These are phyloP conservation scores for Telopea speciosissima DNA, from an alignment of 177 flowering plant species.

Conservation along the genomic window DNA sequence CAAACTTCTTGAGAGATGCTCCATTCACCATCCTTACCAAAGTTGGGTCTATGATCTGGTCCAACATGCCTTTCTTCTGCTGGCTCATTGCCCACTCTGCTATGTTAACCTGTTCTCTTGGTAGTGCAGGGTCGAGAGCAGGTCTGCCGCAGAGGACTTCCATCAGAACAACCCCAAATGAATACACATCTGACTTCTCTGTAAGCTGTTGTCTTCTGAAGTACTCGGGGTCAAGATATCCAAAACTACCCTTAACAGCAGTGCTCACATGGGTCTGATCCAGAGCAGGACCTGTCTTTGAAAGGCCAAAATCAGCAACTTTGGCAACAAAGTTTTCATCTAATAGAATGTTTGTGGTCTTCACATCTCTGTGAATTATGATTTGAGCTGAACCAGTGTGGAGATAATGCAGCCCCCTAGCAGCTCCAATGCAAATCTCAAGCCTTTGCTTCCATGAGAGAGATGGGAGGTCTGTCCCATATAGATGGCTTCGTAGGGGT, in stretches of 20 bases:
- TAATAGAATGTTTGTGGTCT: slow-evolving; percentile 84
- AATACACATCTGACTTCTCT: slow-evolving; percentile 92
- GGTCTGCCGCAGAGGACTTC: slow-evolving; percentile 89
- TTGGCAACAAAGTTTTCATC: slow-evolving; percentile 80
- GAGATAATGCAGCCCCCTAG: slow-evolving; percentile 92
- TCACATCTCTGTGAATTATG: slow-evolving; percentile 91
- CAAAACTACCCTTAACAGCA: slow-evolving; percentile 92
- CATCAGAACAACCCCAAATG: slow-evolving; percentile 90
- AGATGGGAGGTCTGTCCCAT: slow-evolving; percentile 69
- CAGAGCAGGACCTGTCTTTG: slow-evolving; percentile 71
- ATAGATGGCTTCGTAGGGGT: slow-evolving; percentile 79
- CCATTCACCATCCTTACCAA: slow-evolving; percentile 65
- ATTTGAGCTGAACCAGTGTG: slow-evolving; percentile 89
- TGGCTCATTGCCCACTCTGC: slow-evolving; percentile 96
- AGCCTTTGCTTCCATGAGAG: slow-evolving; percentile 88
- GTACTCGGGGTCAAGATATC: slow-evolving; percentile 95
- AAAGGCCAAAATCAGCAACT: slow-evolving; percentile 95
- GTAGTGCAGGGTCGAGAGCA: slow-evolving; percentile 76
- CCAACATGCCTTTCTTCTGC: slow-evolving; percentile 84
- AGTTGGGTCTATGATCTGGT: slow-evolving; percentile 69
- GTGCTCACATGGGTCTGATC: slow-evolving; percentile 96
- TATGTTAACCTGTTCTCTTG: slow-evolving; percentile 80
- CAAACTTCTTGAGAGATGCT: slow-evolving; percentile 78
- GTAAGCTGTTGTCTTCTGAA: slow-evolving; percentile 84
- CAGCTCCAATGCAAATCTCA: slow-evolving; percentile 92